Evolutionary conservation across 148 eudicot species (phyloP), one percentile per base, ranked within the genome.

Genomic region (Vaccinium darrowii): DNA sequence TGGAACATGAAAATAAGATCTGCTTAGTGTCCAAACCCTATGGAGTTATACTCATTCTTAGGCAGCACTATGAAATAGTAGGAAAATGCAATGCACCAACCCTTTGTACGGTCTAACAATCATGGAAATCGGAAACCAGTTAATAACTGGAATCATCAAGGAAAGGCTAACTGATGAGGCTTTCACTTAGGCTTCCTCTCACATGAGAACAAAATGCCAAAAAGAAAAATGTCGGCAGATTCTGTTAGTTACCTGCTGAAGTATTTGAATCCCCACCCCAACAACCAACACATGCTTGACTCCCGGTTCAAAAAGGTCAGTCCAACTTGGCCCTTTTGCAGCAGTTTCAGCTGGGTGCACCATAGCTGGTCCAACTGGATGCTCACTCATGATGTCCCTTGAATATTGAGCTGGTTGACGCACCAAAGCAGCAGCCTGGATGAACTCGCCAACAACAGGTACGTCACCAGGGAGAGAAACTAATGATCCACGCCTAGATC

Each of bases 381-480:
- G 67, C 58, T 91, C 92, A 79, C 85, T 89, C 81, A 85, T 84
- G 54, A 90, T 84, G 81, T 88, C 94, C 85, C 89, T 92, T 39
- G 89, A 58, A 53, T 83, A 78, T 27, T 93, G 87, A 84, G 84
- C 92, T 13, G 99, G 94, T 83, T 91, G 92, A 86, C 98, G 92
- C 33, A 94, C 95, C 62, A 96, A 86, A 81, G 97, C 99, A 63
- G 99, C 91, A 63, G 97, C 99, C 79, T 92, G 98, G 76, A 94
- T 86, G 18, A 84, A 85, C 79, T 88, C 97, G 16, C 92, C 90
- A 50, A 91, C 92, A 11, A 80, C 93, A 25, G 87, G 85, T 21
- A 82, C 84, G 23, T 92, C 94, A 79, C 88, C 90, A 19, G 89
- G 87, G 18, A 93, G 47, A 23, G 95, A 92, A 65, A 92, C 77